These are phyloP conservation scores for Fusarium aywerte DNA, from an alignment of 2,329 filamentous ascomycete species.

Conservation along the genomic window DNA sequence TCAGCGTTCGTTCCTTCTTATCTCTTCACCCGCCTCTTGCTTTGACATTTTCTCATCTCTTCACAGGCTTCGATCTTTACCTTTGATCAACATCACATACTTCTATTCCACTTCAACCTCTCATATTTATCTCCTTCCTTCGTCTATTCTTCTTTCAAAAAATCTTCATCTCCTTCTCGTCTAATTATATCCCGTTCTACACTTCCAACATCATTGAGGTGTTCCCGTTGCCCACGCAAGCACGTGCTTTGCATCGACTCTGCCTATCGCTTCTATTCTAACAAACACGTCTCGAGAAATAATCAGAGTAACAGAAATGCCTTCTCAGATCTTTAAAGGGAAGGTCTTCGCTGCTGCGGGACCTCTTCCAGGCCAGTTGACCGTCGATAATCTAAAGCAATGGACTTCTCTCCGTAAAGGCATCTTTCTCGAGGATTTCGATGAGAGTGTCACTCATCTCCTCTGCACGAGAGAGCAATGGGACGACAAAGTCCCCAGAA, in stretches of 20 bases:
- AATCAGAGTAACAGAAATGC: conserved; percentile 39
- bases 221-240: neutral
- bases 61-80: neutral
- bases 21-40: neutral
- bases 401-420: conserved; percentile 76
- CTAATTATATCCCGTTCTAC: neutral
- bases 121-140: neutral
- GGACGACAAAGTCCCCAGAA: conserved; percentile 55
- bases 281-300: neutral
- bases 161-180: neutral
- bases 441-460: conserved; percentile 74
- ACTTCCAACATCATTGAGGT: neutral
- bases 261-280: neutral
- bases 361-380: conserved; percentile 61
- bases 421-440: conserved; percentile 62
- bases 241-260: neutral
- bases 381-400: conserved; percentile 66
- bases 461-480: conserved; percentile 73
- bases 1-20: neutral
- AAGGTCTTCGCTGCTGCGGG: conserved; percentile 68
- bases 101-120: neutral
- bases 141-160: no score
- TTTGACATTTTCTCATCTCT: neutral
- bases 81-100: neutral
- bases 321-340: conserved; percentile 60